Conservation (phyloP, 129 eudicot genomes). For the Helianthus annuus region HanXRQr2.0-SUNRISE NC_035437.2:101769670-101770169, state of each 20-base stretch:
- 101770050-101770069: conserved; percentile 25
- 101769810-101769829: conserved; percentile 34
- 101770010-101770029: conserved; percentile 7
- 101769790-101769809: conserved; percentile 49
- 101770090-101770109: conserved; percentile 28
- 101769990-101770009: conserved; percentile 44
- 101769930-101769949: conserved; percentile 27
- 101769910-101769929: conserved; percentile 11
- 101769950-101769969: conserved; percentile 40
- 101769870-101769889: conserved; percentile 14
- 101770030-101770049: conserved; percentile 21
- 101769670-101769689: conserved; percentile 80
- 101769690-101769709: conserved; percentile 93
- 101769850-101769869: conserved; percentile 16
- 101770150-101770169: conserved; percentile 36
- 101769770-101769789: conserved; percentile 41
- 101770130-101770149: conserved; percentile 25
- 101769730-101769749: conserved; percentile 51
- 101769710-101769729: conserved; percentile 85
- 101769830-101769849: conserved; percentile 29
- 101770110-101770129: conserved; percentile 45
- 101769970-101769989: conserved; percentile 39
- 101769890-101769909: conserved; percentile 33
- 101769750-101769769: conserved; percentile 68
- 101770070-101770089: conserved; percentile 32